Evolutionary conservation across 371 early-diverging fungal genomes (phyloP), one percentile per base, ranked within the genome.

Genomic region (Umbelopsis sp.): DNA sequence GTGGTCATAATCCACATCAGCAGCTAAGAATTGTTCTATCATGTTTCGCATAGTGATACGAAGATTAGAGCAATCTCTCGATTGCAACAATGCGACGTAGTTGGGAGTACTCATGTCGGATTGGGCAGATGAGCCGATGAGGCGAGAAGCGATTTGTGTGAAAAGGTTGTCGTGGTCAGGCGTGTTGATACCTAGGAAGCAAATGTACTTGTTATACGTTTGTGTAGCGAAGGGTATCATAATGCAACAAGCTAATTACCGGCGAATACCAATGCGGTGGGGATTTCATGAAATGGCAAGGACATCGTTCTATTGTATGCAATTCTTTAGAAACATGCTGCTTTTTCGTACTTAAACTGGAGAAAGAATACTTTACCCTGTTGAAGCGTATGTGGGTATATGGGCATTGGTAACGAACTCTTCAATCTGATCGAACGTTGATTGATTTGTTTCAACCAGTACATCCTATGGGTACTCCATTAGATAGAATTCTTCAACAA

Each of bases 251-350:
- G 29, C 12, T 25, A n/a, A 29, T 63, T 67, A 72, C 88, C 91
- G 16, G 91, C 86, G 79, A 91, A 89, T 3, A 92, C 83, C 14
- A 90, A 77, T 0, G 81, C 92, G 22, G 92, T 87, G 3, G 92
- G 92, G 18, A 92, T 74, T 69, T 89, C 92, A 66, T 82, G 86
- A 37, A 74, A 79, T 3, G 86, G 88, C 53, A 83, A 63, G 1
- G 65, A 46, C 20, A 74, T 77, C 1, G 57, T 57, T 57, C 57
- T 57, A 16, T 12, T 22, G 12, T 32, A 9, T 22, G 7, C 12
- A 35, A 4, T 2, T 1, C 35, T 6, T 11, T 24, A 25, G 11
- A 51, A 20, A 11, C 24, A 51, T 25, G 9, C 11, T 29, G 5
- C 18, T 25, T 10, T 63, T 63, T 52, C 76, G 74, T 66, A 12